phyloP scores from a whole-genome alignment of 257 asterid species.

The Nicotiana obtusifolia region DNA sequence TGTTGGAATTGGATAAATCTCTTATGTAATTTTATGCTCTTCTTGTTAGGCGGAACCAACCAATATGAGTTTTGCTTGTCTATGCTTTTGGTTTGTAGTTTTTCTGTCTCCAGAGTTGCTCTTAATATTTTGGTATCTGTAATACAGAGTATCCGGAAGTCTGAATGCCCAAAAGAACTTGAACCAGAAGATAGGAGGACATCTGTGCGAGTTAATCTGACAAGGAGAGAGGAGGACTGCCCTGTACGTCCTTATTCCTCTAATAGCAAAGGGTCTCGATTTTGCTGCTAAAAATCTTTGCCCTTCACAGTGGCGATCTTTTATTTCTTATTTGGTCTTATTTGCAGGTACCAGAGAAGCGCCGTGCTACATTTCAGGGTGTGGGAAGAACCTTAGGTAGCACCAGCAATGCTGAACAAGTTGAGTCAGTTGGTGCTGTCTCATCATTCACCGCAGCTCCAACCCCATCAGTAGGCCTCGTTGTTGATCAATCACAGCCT shows the following conservation, averaged over 20 bases:
- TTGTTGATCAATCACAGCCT: constrained; percentile 55
- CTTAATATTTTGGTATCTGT: constrained; percentile 4
- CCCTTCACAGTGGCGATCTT: neutral
- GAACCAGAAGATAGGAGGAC: constrained; percentile 49
- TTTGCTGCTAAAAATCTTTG: constrained; percentile 2
- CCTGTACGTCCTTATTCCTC: constrained; percentile 33
- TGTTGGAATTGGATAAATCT: neutral
- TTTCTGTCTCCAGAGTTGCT: neutral
- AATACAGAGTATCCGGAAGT: constrained; percentile 59
- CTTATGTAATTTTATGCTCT: neutral
- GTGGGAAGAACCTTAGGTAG: constrained; percentile 42
- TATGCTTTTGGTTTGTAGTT: neutral
- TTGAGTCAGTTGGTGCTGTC: constrained; percentile 17
- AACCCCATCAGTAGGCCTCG: constrained; percentile 46
- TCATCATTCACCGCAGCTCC: constrained; percentile 37
- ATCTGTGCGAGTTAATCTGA: constrained; percentile 52
- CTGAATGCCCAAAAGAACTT: constrained; percentile 78
- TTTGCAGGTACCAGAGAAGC: constrained; percentile 37
- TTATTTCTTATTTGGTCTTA: neutral
- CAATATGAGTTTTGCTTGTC: neutral
- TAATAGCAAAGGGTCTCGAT: neutral
- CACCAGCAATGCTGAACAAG: constrained; percentile 23
- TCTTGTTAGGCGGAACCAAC: neutral
- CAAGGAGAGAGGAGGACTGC: constrained; percentile 64
- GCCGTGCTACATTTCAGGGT: constrained; percentile 50